Evolutionary conservation across 2,329 filamentous ascomycete species (phyloP), one percentile per base, ranked within the genome.

Genomic region (Colletotrichum paranaense): DNA sequence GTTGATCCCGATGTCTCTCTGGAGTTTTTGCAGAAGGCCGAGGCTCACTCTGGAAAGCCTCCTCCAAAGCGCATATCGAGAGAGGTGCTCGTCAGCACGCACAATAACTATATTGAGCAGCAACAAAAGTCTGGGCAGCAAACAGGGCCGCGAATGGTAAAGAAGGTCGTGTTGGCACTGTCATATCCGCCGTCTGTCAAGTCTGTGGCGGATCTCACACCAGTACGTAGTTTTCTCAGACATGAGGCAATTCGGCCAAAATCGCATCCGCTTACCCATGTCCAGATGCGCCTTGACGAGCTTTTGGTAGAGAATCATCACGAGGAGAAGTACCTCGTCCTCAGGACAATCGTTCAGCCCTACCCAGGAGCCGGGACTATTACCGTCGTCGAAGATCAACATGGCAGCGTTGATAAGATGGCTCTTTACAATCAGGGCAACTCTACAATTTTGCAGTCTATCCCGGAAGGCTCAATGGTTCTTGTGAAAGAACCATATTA

Each of bases 401-500:
- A 77, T 12, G 81, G 82, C n/a, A 80, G 81, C 35, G 80, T 77
- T 5, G 81, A 83, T 62, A 83, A 82, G 76, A 62, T 84, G 46
- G 79, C 79, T 49, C 78, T 84, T n/a, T 84, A 83, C 77, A 83
- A 83, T 76, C 82, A 82, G 38, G 72, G 76, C 30, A 79, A 78
- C 75, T 77, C 80, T 2, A 80, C 75, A 8, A 68, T 82, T n/a
- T 63, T 82, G 7, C 81, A 79, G 1, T 77, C 78, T 2, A 77
- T 82, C 1, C 81, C 81, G 3, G 79, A 80, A 59, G 79, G 79
- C 0, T 80, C 76, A 6, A 69, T 82, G 1, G 74, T 82, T 0
- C 80, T 81, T 4, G 65, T 84, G 73, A 83, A 83, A 67, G 82
- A 84, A 65, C 82, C 82, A 1, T 83, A 81, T 46, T 82, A 82